These are phyloP conservation scores for Pythium rhizo-oryzae DNA, from an alignment of 352 stramenopile genomes.

Conservation along the genomic window DNA sequence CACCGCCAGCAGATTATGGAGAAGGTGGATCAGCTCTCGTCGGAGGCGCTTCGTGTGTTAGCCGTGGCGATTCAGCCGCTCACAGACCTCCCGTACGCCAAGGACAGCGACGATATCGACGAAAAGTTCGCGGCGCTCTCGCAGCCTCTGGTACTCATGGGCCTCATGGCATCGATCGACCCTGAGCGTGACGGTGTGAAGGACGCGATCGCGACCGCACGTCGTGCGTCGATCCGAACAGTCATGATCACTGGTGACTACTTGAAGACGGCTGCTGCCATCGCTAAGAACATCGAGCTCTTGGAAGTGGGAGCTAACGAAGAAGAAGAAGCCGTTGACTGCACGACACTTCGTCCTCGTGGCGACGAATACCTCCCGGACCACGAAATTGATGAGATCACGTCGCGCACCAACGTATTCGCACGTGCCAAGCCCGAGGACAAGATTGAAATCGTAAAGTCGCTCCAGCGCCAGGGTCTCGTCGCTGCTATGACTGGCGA, in stretches of 20 bases:
- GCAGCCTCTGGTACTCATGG: conserved; percentile 89
- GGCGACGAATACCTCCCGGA: conserved; percentile 61
- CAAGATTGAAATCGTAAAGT: conserved; percentile 97
- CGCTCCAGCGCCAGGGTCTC: conserved; percentile 88
- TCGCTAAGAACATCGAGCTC: conserved; percentile 93
- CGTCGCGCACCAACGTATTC: conserved; percentile 87
- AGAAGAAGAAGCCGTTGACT: conserved; percentile 62
- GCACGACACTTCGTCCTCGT: conserved; percentile 61
- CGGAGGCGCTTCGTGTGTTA: conserved; percentile 85
- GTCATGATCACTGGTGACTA: conserved; percentile 97
- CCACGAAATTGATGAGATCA: conserved; percentile 90
- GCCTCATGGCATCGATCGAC: conserved; percentile 93
- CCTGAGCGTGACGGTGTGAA: conserved; percentile 65
- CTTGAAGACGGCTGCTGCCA: conserved; percentile 93
- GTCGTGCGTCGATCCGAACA: conserved; percentile 60
- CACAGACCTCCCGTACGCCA: conserved; percentile 43
- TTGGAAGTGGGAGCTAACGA: conserved; percentile 73
- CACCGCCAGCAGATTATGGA: conserved; percentile 58
- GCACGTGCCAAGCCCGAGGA: conserved; percentile 95
- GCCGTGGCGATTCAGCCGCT: conserved; percentile 88
- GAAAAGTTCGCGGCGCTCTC: conserved; percentile 68
- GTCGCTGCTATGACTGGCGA: conserved; percentile 92
- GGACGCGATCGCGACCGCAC: conserved; percentile 52
- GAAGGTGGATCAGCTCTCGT: conserved; percentile 68
- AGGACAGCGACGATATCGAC: conserved; percentile 58